Conservation (phyloP, 768 basidiomycete species). For the Chalciporus chontae region DNA sequence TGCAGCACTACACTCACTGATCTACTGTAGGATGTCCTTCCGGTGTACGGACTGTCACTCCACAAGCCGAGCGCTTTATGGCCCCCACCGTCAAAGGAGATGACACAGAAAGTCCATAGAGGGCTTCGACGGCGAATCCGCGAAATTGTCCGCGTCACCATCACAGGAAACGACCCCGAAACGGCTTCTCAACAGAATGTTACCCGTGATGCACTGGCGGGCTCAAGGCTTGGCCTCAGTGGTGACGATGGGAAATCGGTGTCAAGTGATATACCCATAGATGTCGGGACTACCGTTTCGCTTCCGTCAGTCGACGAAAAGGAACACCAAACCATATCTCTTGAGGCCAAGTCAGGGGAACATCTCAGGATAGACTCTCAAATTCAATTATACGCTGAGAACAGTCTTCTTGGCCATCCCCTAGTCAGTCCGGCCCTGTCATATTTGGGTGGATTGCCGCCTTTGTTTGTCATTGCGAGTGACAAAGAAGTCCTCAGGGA, state of each 20-base stretch:
- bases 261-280: slow-evolving; percentile 35
- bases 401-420: slow-evolving; percentile 73
- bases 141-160: slow-evolving; percentile 45
- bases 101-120: slow-evolving; percentile 53
- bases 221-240: slow-evolving; percentile 9
- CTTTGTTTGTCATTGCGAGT: slow-evolving; percentile 78
- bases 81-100: slow-evolving; percentile 72
- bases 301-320: slow-evolving; percentile 37
- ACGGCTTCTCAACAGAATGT: neutral
- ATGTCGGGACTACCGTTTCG: slow-evolving; percentile 47
- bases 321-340: slow-evolving; percentile 42
- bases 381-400: slow-evolving; percentile 84
- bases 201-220: slow-evolving; percentile 5
- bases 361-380: slow-evolving; percentile 56
- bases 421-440: slow-evolving; percentile 77
- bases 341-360: slow-evolving; percentile 50
- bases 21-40: slow-evolving; percentile 66
- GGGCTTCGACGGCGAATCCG: slow-evolving; percentile 58
- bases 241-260: slow-evolving; percentile 8
- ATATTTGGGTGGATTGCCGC: slow-evolving; percentile 89
- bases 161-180: slow-evolving; percentile 14
- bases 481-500: slow-evolving; percentile 91
- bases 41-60: slow-evolving; percentile 68
- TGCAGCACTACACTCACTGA: neutral
- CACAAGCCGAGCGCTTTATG: slow-evolving; percentile 77